Base-by-base conservation (phyloP, 352 stramenopile genomes). In the Phytopythium sindhum region DNA sequence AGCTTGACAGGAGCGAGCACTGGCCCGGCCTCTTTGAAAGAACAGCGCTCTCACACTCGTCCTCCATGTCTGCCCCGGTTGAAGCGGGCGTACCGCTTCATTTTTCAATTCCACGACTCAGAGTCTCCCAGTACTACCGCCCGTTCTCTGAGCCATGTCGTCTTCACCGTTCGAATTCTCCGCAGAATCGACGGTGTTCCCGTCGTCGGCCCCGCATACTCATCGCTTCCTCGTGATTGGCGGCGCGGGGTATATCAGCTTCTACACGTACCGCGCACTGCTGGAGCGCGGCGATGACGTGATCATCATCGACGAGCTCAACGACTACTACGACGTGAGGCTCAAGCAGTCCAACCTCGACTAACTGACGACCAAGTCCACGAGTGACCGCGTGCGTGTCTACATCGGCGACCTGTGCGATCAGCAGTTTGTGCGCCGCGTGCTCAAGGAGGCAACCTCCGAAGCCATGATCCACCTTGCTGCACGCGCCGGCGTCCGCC, bases 311-410 rank as follows among this genome's bases (percentile, higher is more conserved):
- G 97, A 99, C 70, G 97, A 99, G 80, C 81, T 99, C 57, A 99
- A 99, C 72, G 95, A 99, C 71, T 99, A 99, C 77, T 99, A 99
- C 75, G 96, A 99, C 72, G 89, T 98, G n/a, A 68, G 75, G 57
- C 92, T 98, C 66, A 99, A 99, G 83, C 84, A 98, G 65, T 81
- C 72, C 57, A 99, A 99, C 77, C 77, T 99, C 6, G 75, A 88
- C 60, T 80, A 86, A 51, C 86, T 98, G 17, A 69, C 77, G 5
- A 65, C 73, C 24, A 78, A 57, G 17, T 94, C 80, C 70, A 68
- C 72, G 26, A 57, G 62, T 11, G 74, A 82, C 33, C 79, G 83
- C 58, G 86, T 97, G 31, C 65, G 60, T 0, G 78, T 98, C 35
- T 91, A 90, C 72, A 78, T 93, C 31, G 96, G 93, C 23, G 96